Percentiles rank a stretch among this genome's conserved stretches.
Evolutionary conservation across 2,329 filamentous ascomycete genomes (phyloP).

Genomic region (Rhinocladiella mackenziei): DNA sequence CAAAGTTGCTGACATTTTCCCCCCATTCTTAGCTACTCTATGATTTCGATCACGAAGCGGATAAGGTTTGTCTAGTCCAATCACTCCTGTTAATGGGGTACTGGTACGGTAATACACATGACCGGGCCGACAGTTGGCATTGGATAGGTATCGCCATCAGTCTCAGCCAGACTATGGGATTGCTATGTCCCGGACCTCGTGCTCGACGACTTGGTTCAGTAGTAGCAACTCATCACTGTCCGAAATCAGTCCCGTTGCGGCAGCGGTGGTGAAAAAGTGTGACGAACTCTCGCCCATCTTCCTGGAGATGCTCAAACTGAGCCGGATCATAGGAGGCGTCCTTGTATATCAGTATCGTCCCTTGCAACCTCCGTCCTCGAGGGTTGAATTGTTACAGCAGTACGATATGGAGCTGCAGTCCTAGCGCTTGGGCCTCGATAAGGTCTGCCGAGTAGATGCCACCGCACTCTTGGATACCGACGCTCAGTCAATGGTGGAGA

Average conservation of each 20-base stretch:
- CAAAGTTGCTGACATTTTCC: too few species aligned
- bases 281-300: neutral
- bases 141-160: constrained; percentile 46
- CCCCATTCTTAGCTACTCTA: constrained; percentile 12
- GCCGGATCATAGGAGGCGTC: neutral
- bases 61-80: constrained; percentile 13
- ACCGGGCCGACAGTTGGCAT: constrained; percentile 36
- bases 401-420: neutral
- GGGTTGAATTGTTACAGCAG: neutral
- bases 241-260: neutral
- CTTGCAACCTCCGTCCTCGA: neutral
- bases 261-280: neutral
- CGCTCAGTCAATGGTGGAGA: neutral
- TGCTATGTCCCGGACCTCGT: neutral
- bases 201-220: constrained; percentile 1
- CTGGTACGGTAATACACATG: constrained; percentile 12
- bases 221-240: neutral
- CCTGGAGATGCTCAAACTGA: neutral
- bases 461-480: neutral
- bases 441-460: neutral
- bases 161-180: constrained; percentile 40
- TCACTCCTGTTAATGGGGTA: constrained; percentile 13
- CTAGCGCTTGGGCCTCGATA: neutral
- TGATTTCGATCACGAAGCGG: constrained; percentile 14
- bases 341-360: neutral